Conservation (phyloP, 176 grass and related monocot genomes). For the Oryza rufipogon region DNA sequence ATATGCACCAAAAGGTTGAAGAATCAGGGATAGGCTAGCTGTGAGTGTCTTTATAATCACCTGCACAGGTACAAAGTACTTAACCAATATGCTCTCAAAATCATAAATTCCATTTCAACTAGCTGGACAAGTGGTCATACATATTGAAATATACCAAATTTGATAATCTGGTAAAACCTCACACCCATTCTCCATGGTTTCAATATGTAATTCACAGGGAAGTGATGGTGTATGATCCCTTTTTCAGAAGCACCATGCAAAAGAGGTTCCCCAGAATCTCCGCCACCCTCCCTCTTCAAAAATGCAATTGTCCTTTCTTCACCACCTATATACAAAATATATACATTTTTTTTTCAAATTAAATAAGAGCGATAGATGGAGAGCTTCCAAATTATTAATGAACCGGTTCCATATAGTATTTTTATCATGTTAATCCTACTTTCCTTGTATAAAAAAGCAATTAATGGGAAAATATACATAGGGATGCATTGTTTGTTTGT, state of each 20-base stretch:
- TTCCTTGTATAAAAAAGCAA: constrained; percentile 13
- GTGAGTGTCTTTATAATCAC: constrained; percentile 98
- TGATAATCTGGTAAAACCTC: constrained; percentile 82
- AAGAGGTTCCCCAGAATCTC: constrained; percentile 55
- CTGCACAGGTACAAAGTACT: constrained; percentile 44
- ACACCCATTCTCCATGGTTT: constrained; percentile 81
- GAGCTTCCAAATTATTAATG: not conserved
- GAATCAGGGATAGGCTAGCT: constrained; percentile 81
- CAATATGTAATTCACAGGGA: constrained; percentile 81
- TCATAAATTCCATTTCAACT: constrained; percentile 21
- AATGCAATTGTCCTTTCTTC: constrained; percentile 84
- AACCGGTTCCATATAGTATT: not conserved
- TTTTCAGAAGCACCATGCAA: constrained; percentile 54
- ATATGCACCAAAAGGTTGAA: constrained; percentile 92
- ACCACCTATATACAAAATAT: constrained; percentile 50
- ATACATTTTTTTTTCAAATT: not conserved
- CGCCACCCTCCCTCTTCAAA: constrained; percentile 73
- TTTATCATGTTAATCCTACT: constrained; percentile 4
- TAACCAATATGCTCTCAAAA: constrained; percentile 25
- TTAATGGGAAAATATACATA: not conserved
- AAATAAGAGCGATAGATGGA: not conserved
- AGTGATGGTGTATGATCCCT: constrained; percentile 83
- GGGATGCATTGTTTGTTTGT: not conserved
- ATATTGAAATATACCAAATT: constrained; percentile 92
- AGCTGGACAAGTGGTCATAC: constrained; percentile 50